Evolutionary conservation across 1,284 basidiomycete species (phyloP).

Genomic region (Caloboletus inedulis): DNA sequence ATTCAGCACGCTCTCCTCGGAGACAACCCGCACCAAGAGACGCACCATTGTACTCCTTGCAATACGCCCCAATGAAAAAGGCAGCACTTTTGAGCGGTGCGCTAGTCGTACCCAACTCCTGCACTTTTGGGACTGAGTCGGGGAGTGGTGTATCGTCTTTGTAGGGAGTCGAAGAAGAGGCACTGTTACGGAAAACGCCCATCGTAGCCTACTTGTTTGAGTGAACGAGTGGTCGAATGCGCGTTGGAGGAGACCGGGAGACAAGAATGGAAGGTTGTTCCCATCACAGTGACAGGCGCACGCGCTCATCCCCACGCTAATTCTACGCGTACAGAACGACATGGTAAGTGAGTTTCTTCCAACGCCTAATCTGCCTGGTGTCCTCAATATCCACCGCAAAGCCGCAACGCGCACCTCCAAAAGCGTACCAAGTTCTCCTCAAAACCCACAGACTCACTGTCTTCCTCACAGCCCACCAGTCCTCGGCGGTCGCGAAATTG

Average conservation of each 20-base stretch:
- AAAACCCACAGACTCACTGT: constrained; percentile 70
- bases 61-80: constrained; percentile 96
- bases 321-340: constrained; percentile 4
- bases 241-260: constrained; percentile 15
- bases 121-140: constrained; percentile 73
- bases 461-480: constrained; percentile 53
- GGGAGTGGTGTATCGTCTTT: constrained; percentile 75
- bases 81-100: constrained; percentile 95
- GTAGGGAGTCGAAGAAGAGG: constrained; percentile 47
- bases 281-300: constrained; percentile 9
- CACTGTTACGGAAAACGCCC: constrained; percentile 48
- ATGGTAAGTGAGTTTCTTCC: constrained; percentile 24
- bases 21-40: constrained; percentile 10
- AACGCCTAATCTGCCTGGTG: too few species aligned
- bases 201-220: constrained; percentile 36
- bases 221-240: neutral
- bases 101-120: constrained; percentile 89
- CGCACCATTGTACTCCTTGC: constrained; percentile 95
- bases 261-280: constrained; percentile 26
- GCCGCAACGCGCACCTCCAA: constrained; percentile 46
- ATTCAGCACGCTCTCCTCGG: constrained; percentile 1
- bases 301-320: neutral
- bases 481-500: constrained; percentile 51
- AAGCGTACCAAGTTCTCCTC: constrained; percentile 60
- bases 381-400: constrained; percentile 18